Conservation (phyloP, 148 eudicot genomes). For the Silene conica region DNA sequence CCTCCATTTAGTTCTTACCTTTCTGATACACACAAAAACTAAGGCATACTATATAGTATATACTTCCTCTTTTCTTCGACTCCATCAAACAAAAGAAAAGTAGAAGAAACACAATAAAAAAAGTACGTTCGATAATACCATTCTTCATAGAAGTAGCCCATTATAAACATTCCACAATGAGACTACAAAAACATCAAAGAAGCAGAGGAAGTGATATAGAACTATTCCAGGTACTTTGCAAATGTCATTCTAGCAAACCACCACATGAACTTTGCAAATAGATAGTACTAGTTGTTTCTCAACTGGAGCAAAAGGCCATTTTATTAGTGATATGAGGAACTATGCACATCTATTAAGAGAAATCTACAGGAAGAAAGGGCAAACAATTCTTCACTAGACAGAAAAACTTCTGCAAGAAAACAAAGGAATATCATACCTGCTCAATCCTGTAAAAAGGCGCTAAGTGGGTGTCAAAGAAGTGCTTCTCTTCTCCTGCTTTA, state of each 20-base stretch:
- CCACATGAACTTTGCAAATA: not conserved
- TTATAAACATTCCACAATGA: not conserved
- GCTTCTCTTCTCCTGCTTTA: slow-evolving; percentile 66
- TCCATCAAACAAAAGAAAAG: not conserved
- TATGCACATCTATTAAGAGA: not conserved
- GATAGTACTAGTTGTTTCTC: not conserved
- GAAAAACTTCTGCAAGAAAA: slow-evolving; percentile 2
- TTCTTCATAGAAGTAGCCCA: too few relatives aligned
- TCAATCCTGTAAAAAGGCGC: slow-evolving; percentile 77
- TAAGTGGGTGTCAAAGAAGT: slow-evolving; percentile 60
- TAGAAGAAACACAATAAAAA: not conserved
- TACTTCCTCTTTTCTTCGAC: not conserved
- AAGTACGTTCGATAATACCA: not conserved
- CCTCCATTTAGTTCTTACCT: not conserved
- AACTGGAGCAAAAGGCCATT: not conserved
- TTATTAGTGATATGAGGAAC: not conserved
- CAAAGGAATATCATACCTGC: slow-evolving; percentile 39
- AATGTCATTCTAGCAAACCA: not conserved
- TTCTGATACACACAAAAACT: not conserved
- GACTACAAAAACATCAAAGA: not conserved
- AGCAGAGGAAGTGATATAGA: not conserved
- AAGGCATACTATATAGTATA: not conserved
- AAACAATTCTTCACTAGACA: not conserved
- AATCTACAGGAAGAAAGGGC: not conserved
- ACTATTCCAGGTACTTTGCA: too few relatives aligned